Evolutionary conservation across 1,139 yeast genomes (phyloP).

Genomic region (Citeromyces hawaiiensis): DNA sequence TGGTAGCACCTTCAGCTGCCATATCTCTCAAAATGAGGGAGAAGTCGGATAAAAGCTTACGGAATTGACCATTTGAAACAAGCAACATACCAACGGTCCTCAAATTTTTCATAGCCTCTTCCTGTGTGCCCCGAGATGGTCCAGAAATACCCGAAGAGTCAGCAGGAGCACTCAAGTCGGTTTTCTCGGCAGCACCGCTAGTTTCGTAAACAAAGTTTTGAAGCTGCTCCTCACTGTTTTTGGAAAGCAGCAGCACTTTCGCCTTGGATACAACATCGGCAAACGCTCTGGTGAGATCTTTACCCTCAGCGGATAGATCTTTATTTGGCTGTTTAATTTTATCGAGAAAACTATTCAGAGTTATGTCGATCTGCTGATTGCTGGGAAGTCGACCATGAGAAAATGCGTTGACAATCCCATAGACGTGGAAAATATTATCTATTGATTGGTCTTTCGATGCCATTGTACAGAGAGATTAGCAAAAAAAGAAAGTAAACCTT

Average conservation of each 20-base stretch:
- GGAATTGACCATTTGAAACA: not conserved
- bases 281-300: not conserved
- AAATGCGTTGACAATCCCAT: not conserved
- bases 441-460: not conserved
- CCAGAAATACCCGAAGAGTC: not conserved
- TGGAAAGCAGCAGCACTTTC: not conserved
- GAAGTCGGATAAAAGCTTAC: not conserved
- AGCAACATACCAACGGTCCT: not conserved
- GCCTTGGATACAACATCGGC: not conserved
- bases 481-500: not conserved
- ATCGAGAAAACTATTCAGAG: not conserved
- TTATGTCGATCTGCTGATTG: not conserved
- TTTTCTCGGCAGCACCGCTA: not conserved
- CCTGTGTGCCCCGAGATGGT: not conserved
- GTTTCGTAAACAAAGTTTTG: not conserved
- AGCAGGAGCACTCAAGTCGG: not conserved
- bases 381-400: not conserved
- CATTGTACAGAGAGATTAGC: not conserved
- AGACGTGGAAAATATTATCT: not conserved
- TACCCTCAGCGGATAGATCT: not conserved
- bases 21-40: not conserved
- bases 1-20: not conserved
- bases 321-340: not conserved
- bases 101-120: not conserved
- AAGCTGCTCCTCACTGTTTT: not conserved